Conservation (phyloP, 2,329 filamentous ascomycete species). For the Cordyceps militaris region DNA sequence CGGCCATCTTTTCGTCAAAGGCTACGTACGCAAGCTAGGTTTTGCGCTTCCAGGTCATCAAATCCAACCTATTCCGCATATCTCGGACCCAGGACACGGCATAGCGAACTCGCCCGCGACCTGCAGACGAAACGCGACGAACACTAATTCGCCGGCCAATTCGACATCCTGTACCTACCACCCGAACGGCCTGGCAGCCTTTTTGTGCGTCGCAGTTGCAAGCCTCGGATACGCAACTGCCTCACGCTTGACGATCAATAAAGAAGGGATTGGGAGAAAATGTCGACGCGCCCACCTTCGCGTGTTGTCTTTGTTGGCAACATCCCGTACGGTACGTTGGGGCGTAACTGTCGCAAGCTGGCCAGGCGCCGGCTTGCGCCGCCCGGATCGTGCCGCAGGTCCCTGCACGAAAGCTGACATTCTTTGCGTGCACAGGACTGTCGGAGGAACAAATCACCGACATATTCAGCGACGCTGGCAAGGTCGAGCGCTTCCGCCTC, state of each 20-base stretch:
- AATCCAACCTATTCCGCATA: neutral
- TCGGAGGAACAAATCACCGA: conserved; percentile 95
- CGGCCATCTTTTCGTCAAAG: neutral
- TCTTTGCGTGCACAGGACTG: conserved; percentile 53
- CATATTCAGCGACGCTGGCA: conserved; percentile 83
- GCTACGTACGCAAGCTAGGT: neutral
- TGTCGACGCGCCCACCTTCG: conserved; percentile 68
- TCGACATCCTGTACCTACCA: too few species aligned
- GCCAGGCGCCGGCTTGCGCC: neutral
- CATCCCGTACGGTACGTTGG: conserved; percentile 64
- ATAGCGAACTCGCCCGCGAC: neutral
- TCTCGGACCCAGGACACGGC: neutral
- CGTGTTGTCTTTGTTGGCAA: conserved; percentile 81
- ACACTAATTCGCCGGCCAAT: too few species aligned
- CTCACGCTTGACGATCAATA: neutral
- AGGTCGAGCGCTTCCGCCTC: conserved; percentile 84
- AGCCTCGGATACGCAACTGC: neutral
- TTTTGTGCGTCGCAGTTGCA: neutral
- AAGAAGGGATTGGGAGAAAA: conserved; percentile 28
- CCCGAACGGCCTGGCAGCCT: neutral
- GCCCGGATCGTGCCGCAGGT: neutral
- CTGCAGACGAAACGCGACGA: neutral
- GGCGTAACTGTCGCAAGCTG: neutral
- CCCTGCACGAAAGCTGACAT: neutral
- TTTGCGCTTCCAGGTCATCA: neutral